These are phyloP conservation scores for Trifolium dubium DNA, from an alignment of 306 rosid species.

Conservation along the genomic window DNA sequence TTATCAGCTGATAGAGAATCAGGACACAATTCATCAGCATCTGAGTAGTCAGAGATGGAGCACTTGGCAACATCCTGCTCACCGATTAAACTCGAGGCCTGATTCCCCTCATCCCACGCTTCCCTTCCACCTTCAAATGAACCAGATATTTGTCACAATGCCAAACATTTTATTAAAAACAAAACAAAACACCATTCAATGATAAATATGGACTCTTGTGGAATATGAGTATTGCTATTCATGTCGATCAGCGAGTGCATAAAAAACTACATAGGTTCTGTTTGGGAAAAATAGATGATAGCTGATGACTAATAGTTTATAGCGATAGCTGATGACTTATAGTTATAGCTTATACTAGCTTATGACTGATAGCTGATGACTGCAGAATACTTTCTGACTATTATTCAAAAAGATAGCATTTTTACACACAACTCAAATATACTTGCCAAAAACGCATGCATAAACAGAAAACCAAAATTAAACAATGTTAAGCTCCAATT, in stretches of 20 bases:
- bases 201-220: not conserved
- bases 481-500: constrained; percentile 10
- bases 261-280: not conserved
- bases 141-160: constrained; percentile 43
- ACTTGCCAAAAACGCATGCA: not conserved
- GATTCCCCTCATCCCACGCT: constrained; percentile 46
- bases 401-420: not conserved
- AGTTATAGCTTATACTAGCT: too few relatives aligned
- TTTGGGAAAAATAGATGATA: too few relatives aligned
- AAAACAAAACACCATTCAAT: not conserved
- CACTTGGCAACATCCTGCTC: constrained; percentile 43
- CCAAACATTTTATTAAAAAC: not conserved
- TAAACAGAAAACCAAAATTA: constrained; percentile 16
- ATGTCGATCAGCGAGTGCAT: constrained; percentile 10
- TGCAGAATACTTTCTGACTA: not conserved
- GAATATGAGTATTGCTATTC: not conserved
- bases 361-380: too few relatives aligned
- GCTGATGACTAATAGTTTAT: too few relatives aligned
- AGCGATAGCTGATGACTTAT: too few relatives aligned
- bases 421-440: not conserved
- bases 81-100: constrained; percentile 33
- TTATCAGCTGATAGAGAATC: constrained; percentile 37
- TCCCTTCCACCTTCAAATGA: constrained; percentile 32
- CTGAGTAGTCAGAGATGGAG: constrained; percentile 35
- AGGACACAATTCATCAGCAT: constrained; percentile 40